Base-by-base conservation (phyloP, 148 eudicot genomes). In the Camellia lanceoleosa region DNA sequence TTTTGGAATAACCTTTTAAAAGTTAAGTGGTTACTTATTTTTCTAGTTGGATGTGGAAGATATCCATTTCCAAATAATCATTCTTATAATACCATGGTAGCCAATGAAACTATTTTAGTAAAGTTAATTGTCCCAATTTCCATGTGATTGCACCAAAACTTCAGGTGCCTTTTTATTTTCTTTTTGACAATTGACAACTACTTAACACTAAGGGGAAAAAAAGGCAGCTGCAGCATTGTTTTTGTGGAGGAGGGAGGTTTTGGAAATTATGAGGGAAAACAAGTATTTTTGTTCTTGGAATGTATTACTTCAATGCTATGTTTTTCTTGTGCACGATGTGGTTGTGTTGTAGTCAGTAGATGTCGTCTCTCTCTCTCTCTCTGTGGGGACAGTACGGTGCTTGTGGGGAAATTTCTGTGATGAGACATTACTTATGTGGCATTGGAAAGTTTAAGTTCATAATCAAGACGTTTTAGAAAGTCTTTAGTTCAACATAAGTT, bases 21-120 rank as follows among this genome's bases (percentile, higher is more conserved):
- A 71, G 11, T n/a, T 49, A 9, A 20, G 59, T n/a, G 16, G 59
- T 55, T 14, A 18, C 55, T 20, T 23, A 30, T 51, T 71, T 38
- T 71, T 71, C 74, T 47, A 71, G 59, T 19, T 71, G 59, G 18
- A 71, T 51, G 18, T 49, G 74, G 12, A 51, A 47, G 74, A 71
- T 49, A 5, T 49, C 13, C 20, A 19, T 49, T 11, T 20, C 18
- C 19, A 12, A 71, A 71, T 44, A 49, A 71, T 71, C 38, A 51
- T 71, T 71, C 15, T 71, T 55, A 71, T 19, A 19, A 47, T 51
- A 12, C 58, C 15, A 0, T 11, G 56, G 41, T 30, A 20, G 74
- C 41, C 56, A 71, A 71, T 51, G 5, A 20, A 3, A 71, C 7
- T 51, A 51, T 71, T 71, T 11, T 58, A 3, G 12, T 58, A 58